These are phyloP conservation scores for Fallopia convolvulus DNA, from an alignment of 148 eudicot genomes.

Conservation along the genomic window DNA sequence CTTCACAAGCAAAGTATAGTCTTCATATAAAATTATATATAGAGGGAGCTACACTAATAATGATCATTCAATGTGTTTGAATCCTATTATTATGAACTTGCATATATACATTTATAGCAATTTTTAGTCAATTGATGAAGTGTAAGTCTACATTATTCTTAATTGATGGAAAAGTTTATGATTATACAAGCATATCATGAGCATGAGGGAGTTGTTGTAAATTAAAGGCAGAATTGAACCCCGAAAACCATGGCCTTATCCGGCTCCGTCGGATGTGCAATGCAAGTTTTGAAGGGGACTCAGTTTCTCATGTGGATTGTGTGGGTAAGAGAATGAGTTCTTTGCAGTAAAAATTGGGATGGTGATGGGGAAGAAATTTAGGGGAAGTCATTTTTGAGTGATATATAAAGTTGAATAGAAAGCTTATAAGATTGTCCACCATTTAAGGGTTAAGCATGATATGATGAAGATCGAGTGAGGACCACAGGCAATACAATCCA, in stretches of 20 bases:
- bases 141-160: neutral
- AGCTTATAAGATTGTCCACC: neutral
- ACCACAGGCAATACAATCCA: neutral
- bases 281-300: neutral
- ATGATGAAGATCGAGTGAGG: neutral
- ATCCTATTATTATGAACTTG: neutral
- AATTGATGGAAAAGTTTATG: neutral
- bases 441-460: neutral
- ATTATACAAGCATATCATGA: neutral
- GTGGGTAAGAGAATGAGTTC: neutral
- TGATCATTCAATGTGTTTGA: neutral
- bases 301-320: neutral
- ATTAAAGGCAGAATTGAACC: neutral
- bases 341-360: slow-evolving; percentile 8
- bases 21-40: neutral
- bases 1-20: neutral
- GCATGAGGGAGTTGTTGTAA: neutral
- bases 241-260: neutral
- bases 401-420: neutral
- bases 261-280: neutral
- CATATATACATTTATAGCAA: neutral
- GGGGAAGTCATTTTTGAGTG: neutral
- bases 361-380: neutral
- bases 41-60: neutral
- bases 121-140: neutral